Evolutionary conservation across 176 grass and related monocot species (phyloP), one percentile per base, ranked within the genome.

Genomic region (Carex parvula): DNA sequence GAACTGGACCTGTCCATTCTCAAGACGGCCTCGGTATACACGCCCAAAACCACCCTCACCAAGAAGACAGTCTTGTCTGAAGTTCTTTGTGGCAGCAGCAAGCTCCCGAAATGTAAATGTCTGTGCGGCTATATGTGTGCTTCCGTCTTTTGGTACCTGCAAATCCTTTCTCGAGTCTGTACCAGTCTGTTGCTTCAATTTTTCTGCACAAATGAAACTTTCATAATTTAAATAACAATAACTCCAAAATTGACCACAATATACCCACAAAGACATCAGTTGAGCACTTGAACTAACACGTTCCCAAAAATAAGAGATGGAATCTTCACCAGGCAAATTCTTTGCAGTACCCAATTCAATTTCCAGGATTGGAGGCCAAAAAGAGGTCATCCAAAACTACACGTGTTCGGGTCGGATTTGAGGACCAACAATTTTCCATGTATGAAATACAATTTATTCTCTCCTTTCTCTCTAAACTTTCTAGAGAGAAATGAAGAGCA

Each of bases 61-160:
- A 83, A 97, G 82, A 46, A 90, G 72, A 86, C 89, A 86, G 84
- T 97, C 94, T 76, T 93, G 88, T 57, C 86, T 85, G 84, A 97
- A 97, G 77, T 97, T 97, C 85, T 93, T 93, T 1, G 94, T 97
- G 57, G 88, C 94, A 62, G 86, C 86, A 57, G 94, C 94, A 83
- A 97, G 91, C 74, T 97, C 94, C 80, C 91, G 88, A 57, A 97
- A 97, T 84, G 94, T 97, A 78, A 97, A 97, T 54, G 90, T 97
- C 26, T 97, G 94, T 32, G 94, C 94, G 21, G 94, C 94, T 70
- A 97, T 97, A 85, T 97, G 90, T 44, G 57, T 90, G 65, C 65
- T 97, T 55, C 89, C 94, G 29, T 97, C 94, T 74, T 90, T 88
- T 59, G 80, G 89, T 60, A 97, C 84, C 20, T 84, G 35, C 50